Evolutionary conservation across 257 asterid species (phyloP), one percentile per base, ranked within the genome.

Genomic region (Fraxinus americana): DNA sequence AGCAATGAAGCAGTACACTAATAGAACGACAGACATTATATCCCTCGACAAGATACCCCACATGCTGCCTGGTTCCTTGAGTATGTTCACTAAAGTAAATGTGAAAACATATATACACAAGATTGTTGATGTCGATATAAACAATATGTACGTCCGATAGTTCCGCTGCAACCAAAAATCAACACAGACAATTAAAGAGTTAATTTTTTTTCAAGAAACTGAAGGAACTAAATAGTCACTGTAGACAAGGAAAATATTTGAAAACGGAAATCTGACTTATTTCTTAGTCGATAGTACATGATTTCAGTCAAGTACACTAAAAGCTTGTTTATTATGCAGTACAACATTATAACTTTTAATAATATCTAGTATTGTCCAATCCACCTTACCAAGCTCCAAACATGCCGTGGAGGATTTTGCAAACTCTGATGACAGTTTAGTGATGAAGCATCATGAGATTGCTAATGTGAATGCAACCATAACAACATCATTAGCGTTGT

Each of bases 51-150:
- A 75, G 86, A 73, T 81, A 43, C 59, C 79, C 97, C 92, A 88
- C 12, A 88, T 27, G 74, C 80, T 63, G 29, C 89, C 98, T 2
- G 89, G 91, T 85, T 85, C 84, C 39, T 76, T 79, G 36, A 87
- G 77, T 66, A 92, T 76, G 83, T 89, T 85, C 87, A 91, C 77
- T 86, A 95, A 75, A 29, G 98, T 92, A 85, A 95, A 91, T 36
- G 93, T 85, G 87, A 93, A 95, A 71, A 95, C 98, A 59, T 95
- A 91, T 71, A 83, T 69, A 88, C 99, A 91, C 91, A 95, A 80
- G 39, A 77, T 65, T 38, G 99, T 90, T 66, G 98, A 88, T 61
- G 97, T 87, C 27, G 89, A 78, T 80, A 93, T 87, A 77, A 95
- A 95, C 82, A 93, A 66, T 89, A 88, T 84, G 87, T 93, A 95